Percentiles rank a stretch among this genome's conserved stretches.
Conservation (phyloP, 768 basidiomycete species). For the Termitomyces sp. region DNA sequence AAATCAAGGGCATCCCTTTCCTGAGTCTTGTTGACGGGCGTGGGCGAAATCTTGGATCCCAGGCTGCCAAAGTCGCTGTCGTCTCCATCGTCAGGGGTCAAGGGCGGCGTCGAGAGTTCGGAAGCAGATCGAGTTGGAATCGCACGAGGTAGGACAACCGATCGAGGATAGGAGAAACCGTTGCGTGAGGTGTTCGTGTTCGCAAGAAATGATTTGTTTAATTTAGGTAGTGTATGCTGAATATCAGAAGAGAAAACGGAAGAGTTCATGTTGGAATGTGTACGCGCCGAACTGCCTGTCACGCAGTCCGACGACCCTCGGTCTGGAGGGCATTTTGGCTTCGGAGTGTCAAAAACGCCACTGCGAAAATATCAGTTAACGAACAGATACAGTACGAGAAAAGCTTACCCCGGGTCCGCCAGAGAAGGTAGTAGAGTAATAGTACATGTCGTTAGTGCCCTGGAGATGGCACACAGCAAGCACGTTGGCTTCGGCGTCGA, state of each 20-base stretch:
- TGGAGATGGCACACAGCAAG: constrained; percentile 84
- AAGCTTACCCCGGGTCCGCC: constrained; percentile 79
- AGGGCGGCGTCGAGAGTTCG: constrained; percentile 63
- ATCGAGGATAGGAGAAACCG: constrained; percentile 17
- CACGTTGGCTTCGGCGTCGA: constrained; percentile 74
- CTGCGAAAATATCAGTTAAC: constrained; percentile 29
- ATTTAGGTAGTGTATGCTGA: constrained; percentile 9
- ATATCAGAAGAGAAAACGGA: constrained; percentile 31
- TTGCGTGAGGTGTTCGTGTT: constrained; percentile 16
- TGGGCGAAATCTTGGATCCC: constrained; percentile 31
- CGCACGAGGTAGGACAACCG: constrained; percentile 32
- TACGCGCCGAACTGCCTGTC: constrained; percentile 86
- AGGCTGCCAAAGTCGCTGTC: constrained; percentile 40
- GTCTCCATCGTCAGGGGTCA: constrained; percentile 66
- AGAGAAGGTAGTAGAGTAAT: constrained; percentile 92
- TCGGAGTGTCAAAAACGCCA: constrained; percentile 96
- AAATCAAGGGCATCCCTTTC: constrained; percentile 72
- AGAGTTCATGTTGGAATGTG: constrained; percentile 42
- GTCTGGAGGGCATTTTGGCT: constrained; percentile 90
- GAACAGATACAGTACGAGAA: not conserved
- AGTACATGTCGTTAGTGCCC: constrained; percentile 79
- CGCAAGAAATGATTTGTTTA: constrained; percentile 17
- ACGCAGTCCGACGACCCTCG: constrained; percentile 94
- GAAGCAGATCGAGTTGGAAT: constrained; percentile 38
- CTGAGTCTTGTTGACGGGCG: constrained; percentile 24